Conservation (phyloP, 2,329 filamentous ascomycete species). For the Colletotrichum ledebouriae region DNA sequence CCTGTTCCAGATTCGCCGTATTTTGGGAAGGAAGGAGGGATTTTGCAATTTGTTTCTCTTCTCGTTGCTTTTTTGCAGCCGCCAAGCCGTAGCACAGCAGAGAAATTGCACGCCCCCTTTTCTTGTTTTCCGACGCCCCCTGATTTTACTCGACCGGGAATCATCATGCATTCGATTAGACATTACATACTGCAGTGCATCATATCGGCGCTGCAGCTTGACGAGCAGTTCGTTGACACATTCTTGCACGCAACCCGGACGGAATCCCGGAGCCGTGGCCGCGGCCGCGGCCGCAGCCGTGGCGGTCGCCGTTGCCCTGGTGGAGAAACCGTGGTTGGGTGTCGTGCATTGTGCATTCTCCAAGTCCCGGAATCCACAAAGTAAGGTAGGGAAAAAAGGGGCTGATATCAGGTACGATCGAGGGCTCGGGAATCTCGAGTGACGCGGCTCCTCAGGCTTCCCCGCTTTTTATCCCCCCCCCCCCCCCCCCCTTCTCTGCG, state of each 20-base stretch:
- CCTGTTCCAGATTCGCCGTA: slow-evolving; percentile 5
- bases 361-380: background rate
- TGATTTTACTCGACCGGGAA: background rate
- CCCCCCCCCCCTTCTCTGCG: background rate
- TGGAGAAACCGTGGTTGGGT: no score
- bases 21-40: background rate
- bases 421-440: slow-evolving; percentile 9
- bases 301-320: no score
- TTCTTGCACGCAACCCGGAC: no score
- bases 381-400: slow-evolving; percentile 4
- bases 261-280: no score
- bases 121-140: slow-evolving; percentile 7
- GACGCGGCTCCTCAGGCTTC: background rate
- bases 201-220: no score
- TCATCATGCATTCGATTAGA: background rate
- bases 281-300: background rate
- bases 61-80: background rate
- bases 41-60: background rate
- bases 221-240: background rate
- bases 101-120: background rate
- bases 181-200: slow-evolving; percentile 3
- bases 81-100: no score
- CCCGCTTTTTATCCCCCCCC: no score
- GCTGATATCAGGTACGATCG: slow-evolving; percentile 25
- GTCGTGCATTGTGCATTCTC: no score